Evolutionary conservation across 2,329 filamentous ascomycete species (phyloP), one percentile per base, ranked within the genome.

Genomic region (Albifimbria verrucaria): DNA sequence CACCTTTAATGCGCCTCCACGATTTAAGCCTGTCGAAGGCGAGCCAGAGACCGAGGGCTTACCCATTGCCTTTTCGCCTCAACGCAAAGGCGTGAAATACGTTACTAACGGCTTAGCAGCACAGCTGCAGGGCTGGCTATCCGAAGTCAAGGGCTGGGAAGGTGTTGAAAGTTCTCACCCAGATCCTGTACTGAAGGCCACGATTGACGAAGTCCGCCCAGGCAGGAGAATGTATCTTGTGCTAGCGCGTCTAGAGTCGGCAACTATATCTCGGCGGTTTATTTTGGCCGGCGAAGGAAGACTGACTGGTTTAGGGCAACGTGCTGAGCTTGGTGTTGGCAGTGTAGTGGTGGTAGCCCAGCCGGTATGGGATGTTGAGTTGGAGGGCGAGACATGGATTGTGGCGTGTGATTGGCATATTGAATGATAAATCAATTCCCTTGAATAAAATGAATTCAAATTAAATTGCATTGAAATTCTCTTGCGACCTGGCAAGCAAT

Each of bases 391-490:
- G 23, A 47, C 50, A 20, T 75, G 72, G 72, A 66, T 66, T 17
- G 72, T 75, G 3, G 69, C 64, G 2, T 74, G 72, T 21, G 67
- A 74, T 11, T 75, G 72, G 72, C 60, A 55, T 20, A 59, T 68
- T 22, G 55, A 41, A 39, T 59, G 32, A 63, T 15, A 32, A 7
- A 39, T 39, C 12, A 39, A 5, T 15, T 39, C 32, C n/a, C n/a
- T n/a, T n/a, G n/a, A n/a, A n/a, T n/a, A n/a, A n/a, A n/a, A n/a
- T n/a, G n/a, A n/a, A n/a, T n/a, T n/a, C n/a, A n/a, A n/a, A n/a
- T n/a, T n/a, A n/a, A n/a, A n/a, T n/a, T n/a, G n/a, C n/a, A n/a
- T n/a, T n/a, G n/a, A n/a, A n/a, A n/a, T n/a, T n/a, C n/a, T n/a
- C n/a, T n/a, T n/a, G n/a, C n/a, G n/a, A n/a, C n/a, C n/a, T n/a